Base-by-base conservation (phyloP, 176 grass and related monocot genomes). In the Bolboschoenus planiculmis region DNA sequence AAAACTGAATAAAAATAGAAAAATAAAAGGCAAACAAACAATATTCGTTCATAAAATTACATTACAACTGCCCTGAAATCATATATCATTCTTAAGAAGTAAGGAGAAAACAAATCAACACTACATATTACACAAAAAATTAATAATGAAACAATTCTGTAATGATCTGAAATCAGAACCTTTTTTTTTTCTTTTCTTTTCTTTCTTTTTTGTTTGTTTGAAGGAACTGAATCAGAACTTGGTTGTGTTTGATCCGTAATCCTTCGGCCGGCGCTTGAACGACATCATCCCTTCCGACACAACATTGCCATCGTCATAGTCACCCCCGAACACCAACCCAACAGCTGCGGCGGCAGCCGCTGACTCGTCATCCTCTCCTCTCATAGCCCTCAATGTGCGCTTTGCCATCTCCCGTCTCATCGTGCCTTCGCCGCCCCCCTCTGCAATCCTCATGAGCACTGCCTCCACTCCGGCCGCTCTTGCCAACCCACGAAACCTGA, bases 301-400 rank as follows among this genome's bases (percentile, higher is more conserved):
- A 4, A 83, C 26, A 46, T 34, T 88, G 15, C 72, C 78, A 39
- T 68, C 78, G 29, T 74, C 78, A 37, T 74, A 23, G 8, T 79
- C 50, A 4, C 65, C 27, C 57, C 20, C 44, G 11, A 47, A 86
- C 31, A 74, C 21, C 40, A 61, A 7, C 5, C 29, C 87, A 1
- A 15, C 47, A 35, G 51, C 36, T 24, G 60, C 65, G 5, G 27
- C 4, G 0, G 82, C 21, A 0, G 62, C 35, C 15, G 27, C 73
- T 16, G 55, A 82, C 6, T 77, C 57, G 16, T 55, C 83, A 40
- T 85, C 80, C 8, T 68, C 81, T 37, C 86, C 84, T 33, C 60
- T 81, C 89, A 91, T 66, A 36, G 89, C 84, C 72, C 84, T 71
- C 24, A 91, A 78, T 29, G 83, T 91, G 82, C 83, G 60, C 89